Conservation (phyloP, 352 stramenopile species). For the Phytophthora fragariae region DNA sequence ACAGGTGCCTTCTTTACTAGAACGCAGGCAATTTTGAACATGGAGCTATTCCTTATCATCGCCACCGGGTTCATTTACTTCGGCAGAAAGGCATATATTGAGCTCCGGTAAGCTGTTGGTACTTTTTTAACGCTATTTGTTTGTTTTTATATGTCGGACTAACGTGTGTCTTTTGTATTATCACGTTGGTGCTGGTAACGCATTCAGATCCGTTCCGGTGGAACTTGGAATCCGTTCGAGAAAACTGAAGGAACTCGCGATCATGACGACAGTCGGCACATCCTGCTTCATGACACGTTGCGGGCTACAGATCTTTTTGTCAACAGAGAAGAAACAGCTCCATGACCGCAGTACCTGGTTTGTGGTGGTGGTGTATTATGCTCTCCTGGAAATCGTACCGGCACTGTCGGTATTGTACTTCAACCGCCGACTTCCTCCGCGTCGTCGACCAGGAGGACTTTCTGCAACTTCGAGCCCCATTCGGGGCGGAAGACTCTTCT, state of each 20-base stretch:
- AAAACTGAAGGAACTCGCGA: constrained; percentile 84
- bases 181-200: neutral
- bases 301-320: constrained; percentile 72
- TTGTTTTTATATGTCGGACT: neutral
- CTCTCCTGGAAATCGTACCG: constrained; percentile 80
- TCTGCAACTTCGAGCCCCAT: constrained; percentile 53
- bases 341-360: constrained; percentile 83
- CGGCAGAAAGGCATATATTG: constrained; percentile 79
- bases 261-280: constrained; percentile 86
- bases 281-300: constrained; percentile 86
- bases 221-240: constrained; percentile 82
- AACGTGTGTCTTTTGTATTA: neutral
- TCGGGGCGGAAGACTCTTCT: constrained; percentile 53
- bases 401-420: constrained; percentile 85
- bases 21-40: constrained; percentile 82
- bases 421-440: constrained; percentile 76
- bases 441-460: constrained; percentile 37
- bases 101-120: constrained; percentile 58
- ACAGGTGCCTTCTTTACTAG: constrained; percentile 83
- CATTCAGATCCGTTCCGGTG: constrained; percentile 75
- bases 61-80: constrained; percentile 81
- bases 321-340: constrained; percentile 75
- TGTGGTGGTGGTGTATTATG: constrained; percentile 85
- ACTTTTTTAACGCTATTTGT: neutral
- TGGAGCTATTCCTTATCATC: constrained; percentile 84